Evolutionary conservation across 768 basidiomycete species (phyloP).

Genomic region (Russula sp.): DNA sequence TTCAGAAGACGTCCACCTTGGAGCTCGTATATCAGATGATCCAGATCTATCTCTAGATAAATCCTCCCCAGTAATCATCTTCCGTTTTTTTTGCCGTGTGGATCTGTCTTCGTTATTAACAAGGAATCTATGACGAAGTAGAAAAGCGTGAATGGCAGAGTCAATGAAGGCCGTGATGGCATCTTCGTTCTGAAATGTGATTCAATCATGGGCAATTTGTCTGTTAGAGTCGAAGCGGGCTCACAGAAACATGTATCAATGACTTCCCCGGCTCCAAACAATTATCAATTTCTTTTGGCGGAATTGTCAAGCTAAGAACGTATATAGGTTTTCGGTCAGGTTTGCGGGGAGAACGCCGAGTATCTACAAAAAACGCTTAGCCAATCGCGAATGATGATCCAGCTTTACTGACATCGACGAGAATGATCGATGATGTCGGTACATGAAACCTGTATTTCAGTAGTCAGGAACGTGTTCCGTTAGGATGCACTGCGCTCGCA

Average conservation of each 20-base stretch:
- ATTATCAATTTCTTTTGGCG: conserved; percentile 65
- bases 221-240: conserved; percentile 17
- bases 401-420: conserved; percentile 8
- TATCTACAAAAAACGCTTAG: conserved; percentile 34
- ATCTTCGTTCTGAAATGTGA: conserved; percentile 47
- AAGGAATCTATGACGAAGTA: conserved; percentile 57
- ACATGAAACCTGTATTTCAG: conserved; percentile 18
- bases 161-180: conserved; percentile 51
- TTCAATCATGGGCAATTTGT: conserved; percentile 13
- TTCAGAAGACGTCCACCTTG: background rate
- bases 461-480: conserved; percentile 22
- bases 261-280: conserved; percentile 75
- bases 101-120: conserved; percentile 27
- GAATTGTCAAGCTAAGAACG: conserved; percentile 68
- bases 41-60: background rate
- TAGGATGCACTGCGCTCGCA: conserved; percentile 26
- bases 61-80: conserved; percentile 24
- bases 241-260: conserved; percentile 60
- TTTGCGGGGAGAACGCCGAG: conserved; percentile 72
- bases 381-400: conserved; percentile 16
- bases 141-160: conserved; percentile 53
- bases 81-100: conserved; percentile 50
- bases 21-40: background rate
- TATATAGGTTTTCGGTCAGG: conserved; percentile 76
- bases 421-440: background rate